phyloP scores from a whole-genome alignment of 768 basidiomycete species.

The Tephrocybe rancida region DNA sequence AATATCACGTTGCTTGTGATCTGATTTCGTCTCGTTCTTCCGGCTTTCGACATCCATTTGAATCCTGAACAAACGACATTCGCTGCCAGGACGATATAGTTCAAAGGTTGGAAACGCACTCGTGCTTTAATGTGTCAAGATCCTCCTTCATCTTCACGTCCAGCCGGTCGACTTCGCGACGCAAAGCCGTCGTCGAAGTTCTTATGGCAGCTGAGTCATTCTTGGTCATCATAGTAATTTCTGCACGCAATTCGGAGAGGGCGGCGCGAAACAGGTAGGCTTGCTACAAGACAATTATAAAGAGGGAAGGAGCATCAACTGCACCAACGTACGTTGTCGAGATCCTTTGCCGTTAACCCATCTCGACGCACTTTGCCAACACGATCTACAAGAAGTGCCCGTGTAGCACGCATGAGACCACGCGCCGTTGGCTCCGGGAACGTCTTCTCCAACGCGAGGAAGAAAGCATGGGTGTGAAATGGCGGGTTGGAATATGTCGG shows the following conservation, averaged over 20 bases:
- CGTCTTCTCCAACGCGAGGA: conserved; percentile 66
- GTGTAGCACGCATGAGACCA: conserved; percentile 82
- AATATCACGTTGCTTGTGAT: conserved; percentile 84
- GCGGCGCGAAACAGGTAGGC: conserved; percentile 96
- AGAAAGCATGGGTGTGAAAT: conserved; percentile 83
- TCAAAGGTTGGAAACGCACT: conserved; percentile 55
- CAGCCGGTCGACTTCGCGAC: conserved; percentile 84
- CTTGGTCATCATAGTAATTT: conserved; percentile 77
- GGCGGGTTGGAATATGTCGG: conserved; percentile 66
- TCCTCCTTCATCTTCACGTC: conserved; percentile 95
- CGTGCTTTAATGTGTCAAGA: conserved; percentile 85
- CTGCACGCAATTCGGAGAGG: conserved; percentile 85
- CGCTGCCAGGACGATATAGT: conserved; percentile 4
- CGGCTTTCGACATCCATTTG: conserved; percentile 96
- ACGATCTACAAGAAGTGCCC: conserved; percentile 78
- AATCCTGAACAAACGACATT: conserved; percentile 53
- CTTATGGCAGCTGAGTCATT: conserved; percentile 86
- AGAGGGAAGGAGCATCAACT: not conserved
- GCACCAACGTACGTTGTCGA: conserved; percentile 68
- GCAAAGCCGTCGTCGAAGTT: conserved; percentile 72
- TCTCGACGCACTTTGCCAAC: conserved; percentile 71
- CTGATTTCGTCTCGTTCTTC: conserved; percentile 87
- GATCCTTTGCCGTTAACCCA: conserved; percentile 73
- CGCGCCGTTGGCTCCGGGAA: conserved; percentile 77
- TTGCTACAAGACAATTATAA: conserved; percentile 54